Evolutionary conservation across 768 basidiomycete species (phyloP), one percentile per base, ranked within the genome.

Genomic region (Rhodotorula graminis): DNA sequence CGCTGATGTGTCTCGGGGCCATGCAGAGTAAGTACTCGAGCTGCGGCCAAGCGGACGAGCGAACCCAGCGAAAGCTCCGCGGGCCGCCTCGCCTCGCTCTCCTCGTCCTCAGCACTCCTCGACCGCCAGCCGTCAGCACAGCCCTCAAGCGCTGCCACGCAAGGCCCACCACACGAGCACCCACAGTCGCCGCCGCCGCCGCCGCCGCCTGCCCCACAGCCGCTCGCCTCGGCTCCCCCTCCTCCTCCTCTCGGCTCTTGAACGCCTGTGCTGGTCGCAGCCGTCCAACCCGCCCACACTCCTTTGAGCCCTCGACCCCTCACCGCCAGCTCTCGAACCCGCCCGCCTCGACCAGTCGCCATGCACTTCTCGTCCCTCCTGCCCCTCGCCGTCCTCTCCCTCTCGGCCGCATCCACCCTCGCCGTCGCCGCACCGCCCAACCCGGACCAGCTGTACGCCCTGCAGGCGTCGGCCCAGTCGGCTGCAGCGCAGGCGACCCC

Each of bases 391-490:
- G 10, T 53, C 33, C 60, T 57, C 70, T 53, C 70, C 25, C 1
- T 27, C 23, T n/a, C 10, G 27, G 14, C 47, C 52, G 9, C 62
- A 7, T 16, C 21, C 40, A 16, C 57, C n/a, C 21, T 55, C 27
- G 56, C 49, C 23, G 11, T 29, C 46, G 69, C 63, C 49, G 69
- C 64, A 7, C 58, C 69, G 4, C 70, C 59, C 40, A 65, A 71
- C 55, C 70, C 64, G 25, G 59, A 71, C 47, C 50, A 71, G 55
- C 64, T 71, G 60, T 61, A 61, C 60, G 31, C 42, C 9, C 49
- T 56, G 7, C 58, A 66, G 46, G 18, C 27, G 23, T 40, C 69
- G 10, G 69, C 58, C 42, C 49, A 42, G 19, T 58, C 63, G n/a
- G 69, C 25, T 23, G 62, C 61, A 33, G 55, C 56, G 12, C 33